Conservation (phyloP, 805 yeast species). For the Teunomyces pallodes region DNA sequence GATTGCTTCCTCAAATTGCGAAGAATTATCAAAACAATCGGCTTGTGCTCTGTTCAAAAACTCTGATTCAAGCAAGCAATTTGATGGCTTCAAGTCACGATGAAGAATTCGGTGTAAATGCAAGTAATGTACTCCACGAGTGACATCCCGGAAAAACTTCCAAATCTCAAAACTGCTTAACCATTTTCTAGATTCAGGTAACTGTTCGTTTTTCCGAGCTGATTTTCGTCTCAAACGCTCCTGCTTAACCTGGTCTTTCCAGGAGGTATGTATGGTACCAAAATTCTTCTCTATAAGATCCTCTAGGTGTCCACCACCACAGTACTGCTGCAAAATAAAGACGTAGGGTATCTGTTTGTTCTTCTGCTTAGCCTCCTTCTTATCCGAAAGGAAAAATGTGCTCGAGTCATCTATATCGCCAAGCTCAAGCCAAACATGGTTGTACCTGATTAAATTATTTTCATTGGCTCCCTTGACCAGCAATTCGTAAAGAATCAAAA, state of each 20-base stretch:
- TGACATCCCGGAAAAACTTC: constrained; percentile 64
- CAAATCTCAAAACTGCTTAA: constrained; percentile 62
- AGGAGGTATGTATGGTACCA: constrained; percentile 20
- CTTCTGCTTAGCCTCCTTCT: constrained; percentile 4
- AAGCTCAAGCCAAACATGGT: constrained; percentile 89
- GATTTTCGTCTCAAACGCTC: constrained; percentile 25
- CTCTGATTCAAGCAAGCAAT: constrained; percentile 59
- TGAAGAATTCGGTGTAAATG: constrained; percentile 79
- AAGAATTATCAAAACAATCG: neutral
- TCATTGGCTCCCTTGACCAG: constrained; percentile 44
- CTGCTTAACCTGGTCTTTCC: constrained; percentile 24
- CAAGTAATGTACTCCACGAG: constrained; percentile 66
- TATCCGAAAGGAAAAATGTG: constrained; percentile 22
- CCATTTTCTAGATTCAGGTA: constrained; percentile 18
- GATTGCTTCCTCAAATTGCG: constrained; percentile 14
- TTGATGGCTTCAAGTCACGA: constrained; percentile 86
- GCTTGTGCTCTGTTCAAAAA: constrained; percentile 13
- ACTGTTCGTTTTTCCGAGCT: neutral
- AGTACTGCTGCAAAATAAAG: constrained; percentile 80
- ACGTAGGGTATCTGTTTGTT: constrained; percentile 59
- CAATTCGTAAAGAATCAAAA: constrained; percentile 60
- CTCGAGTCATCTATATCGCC: constrained; percentile 50
- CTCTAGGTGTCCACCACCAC: constrained; percentile 86
- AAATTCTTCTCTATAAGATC: constrained; percentile 42
- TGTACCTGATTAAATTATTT: constrained; percentile 71